Conservation (phyloP, 805 yeast species). For the Zygotorulaspora danielsina region DNA sequence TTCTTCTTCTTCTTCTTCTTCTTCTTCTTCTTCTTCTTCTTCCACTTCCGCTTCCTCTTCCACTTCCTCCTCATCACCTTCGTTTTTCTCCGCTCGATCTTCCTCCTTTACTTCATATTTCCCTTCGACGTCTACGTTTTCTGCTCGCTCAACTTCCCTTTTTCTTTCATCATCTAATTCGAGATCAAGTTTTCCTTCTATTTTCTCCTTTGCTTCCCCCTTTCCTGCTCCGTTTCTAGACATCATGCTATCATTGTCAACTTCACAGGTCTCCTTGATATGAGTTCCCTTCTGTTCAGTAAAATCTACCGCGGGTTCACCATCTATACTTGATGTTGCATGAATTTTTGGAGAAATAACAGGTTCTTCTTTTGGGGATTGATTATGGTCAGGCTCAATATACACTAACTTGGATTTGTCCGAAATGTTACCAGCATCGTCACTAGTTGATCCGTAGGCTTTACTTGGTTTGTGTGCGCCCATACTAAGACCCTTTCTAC, state of each 20-base stretch:
- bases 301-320: background rate
- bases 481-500: conserved; percentile 36
- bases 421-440: background rate
- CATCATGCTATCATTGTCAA: background rate
- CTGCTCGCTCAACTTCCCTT: conserved; percentile 27
- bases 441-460: conserved; percentile 7
- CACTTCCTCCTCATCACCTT: conserved; percentile 6
- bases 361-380: background rate
- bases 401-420: background rate
- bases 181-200: conserved; percentile 33
- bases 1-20: conserved; percentile 22
- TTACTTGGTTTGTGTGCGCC: conserved; percentile 33
- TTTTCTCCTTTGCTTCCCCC: conserved; percentile 30
- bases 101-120: background rate
- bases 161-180: conserved; percentile 13
- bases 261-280: too few relatives aligned
- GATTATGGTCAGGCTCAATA: background rate
- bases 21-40: conserved; percentile 16
- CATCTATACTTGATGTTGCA: background rate
- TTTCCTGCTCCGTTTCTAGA: conserved; percentile 28
- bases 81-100: conserved; percentile 17
- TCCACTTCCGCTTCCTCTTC: conserved; percentile 6
- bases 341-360: background rate
- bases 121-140: conserved; percentile 37
- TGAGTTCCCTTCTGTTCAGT: background rate